Percentiles rank a stretch among this genome's conserved stretches.
Conservation (phyloP, 306 rosid species). For the Trifolium subterraneum region DNA sequence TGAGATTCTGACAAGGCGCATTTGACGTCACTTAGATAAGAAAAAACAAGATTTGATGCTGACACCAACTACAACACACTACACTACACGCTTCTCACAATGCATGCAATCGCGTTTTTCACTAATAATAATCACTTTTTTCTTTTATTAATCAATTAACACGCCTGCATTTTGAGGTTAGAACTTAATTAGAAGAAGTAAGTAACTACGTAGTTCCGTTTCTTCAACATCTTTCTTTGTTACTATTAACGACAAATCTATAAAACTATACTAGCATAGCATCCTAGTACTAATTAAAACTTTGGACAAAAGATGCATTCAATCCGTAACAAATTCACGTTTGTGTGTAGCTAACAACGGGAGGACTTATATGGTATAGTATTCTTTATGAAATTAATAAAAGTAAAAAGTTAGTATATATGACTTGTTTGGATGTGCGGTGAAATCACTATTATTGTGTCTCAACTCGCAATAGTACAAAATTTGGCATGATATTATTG, state of each 20-base stretch:
- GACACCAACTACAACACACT: not conserved
- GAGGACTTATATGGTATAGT: no score
- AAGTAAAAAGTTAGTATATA: no score
- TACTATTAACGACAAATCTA: not conserved
- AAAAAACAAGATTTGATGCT: constrained; percentile 27
- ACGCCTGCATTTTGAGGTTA: constrained; percentile 10
- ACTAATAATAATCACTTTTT: not conserved
- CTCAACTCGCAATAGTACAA: no score
- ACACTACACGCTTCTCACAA: not conserved
- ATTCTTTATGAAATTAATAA: no score
- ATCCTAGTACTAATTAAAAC: not conserved
- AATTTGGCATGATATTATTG: no score
- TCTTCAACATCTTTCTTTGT: not conserved
- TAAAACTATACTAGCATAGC: not conserved
- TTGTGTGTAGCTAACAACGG: not conserved
- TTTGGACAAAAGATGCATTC: not conserved
- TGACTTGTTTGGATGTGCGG: no score
- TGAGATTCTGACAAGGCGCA: constrained; percentile 77
- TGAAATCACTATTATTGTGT: no score
- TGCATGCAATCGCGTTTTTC: not conserved
- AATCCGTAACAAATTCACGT: constrained; percentile 10
- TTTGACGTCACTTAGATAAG: constrained; percentile 27
- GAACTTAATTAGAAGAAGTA: not conserved
- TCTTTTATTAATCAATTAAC: no score
- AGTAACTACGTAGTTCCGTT: constrained; percentile 11